Base-by-base conservation (phyloP, 2,329 filamentous ascomycete species). In the Aureobasidium mangrovei region DNA sequence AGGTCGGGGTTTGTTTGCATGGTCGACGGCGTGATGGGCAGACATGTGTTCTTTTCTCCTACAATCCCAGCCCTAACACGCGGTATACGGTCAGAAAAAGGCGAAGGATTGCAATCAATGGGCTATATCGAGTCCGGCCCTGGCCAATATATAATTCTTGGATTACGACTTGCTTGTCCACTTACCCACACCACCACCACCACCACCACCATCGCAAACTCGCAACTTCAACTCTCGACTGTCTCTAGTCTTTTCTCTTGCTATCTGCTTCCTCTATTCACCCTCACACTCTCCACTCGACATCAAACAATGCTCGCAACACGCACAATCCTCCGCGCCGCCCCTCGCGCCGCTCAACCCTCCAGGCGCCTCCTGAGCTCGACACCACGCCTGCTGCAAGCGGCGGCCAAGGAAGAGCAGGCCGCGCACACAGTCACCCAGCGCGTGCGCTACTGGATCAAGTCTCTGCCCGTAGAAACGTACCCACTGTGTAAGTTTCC, bases 371-470 rank as follows among this genome's bases (percentile, higher is more conserved):
- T 7, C 29, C 24, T 52, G 4, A 29, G 33, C 29, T 52, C 47
- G 9, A 52, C 47, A 18, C 24, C 47, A n/a, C 29, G 28, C 31
- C 24, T 42, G 5, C 29, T 41, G 3, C 47, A 52, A 42, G 38
- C 47, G 18, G 39, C 39, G 18, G 38, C 47, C 3, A 41, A 36
- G 35, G 47, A 52, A 42, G 47, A 52, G 18, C 47, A 52, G 3
- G 36, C 47, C 5, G 47, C 47, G 3, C 47, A 52, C 24, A 52
- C 47, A 5, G 29, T 18, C 2, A 42, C 38, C 12, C 47, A 52
- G 28, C 38, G 47, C n/a, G 38, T 52, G 28, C 28, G 47, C 10
- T 52, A 26, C 28, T 52, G 47, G 47, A 41, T 52, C 47, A 52
- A 52, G n/a, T 52, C 47, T 10, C 10, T 52, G 12, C 47, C 47